Evolutionary conservation across 306 rosid genomes (phyloP), one percentile per base, ranked within the genome.

Genomic region (Benincasa hispida): DNA sequence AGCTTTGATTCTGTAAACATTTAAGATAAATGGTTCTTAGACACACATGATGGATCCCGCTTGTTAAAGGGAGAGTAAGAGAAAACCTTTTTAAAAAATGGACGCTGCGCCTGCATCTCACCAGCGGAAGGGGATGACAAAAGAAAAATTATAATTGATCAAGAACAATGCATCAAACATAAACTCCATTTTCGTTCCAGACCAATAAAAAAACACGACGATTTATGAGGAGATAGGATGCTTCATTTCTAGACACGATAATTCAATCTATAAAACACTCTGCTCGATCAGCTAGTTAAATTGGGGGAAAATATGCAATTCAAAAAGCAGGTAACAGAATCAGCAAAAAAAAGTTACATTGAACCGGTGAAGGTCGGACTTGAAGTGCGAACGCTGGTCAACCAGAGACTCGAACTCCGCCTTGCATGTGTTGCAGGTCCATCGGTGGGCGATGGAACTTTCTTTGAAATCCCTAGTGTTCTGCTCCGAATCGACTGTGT

Each of bases 361-460:
- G 89, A 93, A 91, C n/a, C 98, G 91, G 82, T 93, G 98, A 61
- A 93, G 82, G 45, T 93, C 98, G 74, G 97, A 90, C 78, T 93
- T 91, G 88, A 93, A 93, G 82, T 93, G 98, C 53, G 86, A 85
- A n/a, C 98, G 98, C 83, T 93, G 98, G 76, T 91, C 96, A 32
- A 82, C 85, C 62, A 93, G 93, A 57, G 98, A 93, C 58, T 93
- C 94, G 83, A 93, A 93, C 76, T 91, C 93, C 45, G 85, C 85
- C 84, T 90, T 85, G 82, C 98, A 93, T 59, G 85, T 93, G 73
- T 93, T 86, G 91, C 98, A 93, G 77, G 98, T 90, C 87, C 65
- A 83, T 81, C 97, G 86, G 15, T 86, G 66, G 1, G 84, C 82
- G 60, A 81, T 76, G 83, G 54, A 84, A 66, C 62, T 79, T 81